These are phyloP conservation scores for Physaria fendleri DNA, from an alignment of 345 rosid genomes.

Conservation along the genomic window DNA sequence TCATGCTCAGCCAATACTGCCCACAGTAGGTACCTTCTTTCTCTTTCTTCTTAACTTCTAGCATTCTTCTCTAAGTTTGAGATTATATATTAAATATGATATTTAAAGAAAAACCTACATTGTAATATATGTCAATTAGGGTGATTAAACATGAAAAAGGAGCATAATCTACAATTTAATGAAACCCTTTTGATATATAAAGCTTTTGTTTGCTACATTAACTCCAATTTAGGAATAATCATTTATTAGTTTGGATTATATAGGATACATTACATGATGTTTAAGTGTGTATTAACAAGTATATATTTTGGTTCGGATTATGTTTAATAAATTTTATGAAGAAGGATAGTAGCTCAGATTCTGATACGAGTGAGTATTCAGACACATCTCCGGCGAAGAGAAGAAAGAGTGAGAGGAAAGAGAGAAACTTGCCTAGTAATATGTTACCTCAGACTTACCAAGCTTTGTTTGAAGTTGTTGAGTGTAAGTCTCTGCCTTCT, in stretches of 20 bases:
- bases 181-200: neutral
- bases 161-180: neutral
- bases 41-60: constrained; percentile 22
- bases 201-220: neutral
- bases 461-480: constrained; percentile 61
- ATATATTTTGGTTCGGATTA: neutral
- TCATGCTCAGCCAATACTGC: constrained; percentile 32
- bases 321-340: constrained; percentile 14
- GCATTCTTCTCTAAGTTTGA: constrained; percentile 6
- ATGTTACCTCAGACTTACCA: constrained; percentile 64
- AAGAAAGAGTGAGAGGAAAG: too few species aligned
- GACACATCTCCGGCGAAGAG: constrained; percentile 69
- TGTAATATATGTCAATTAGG: neutral
- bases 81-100: neutral
- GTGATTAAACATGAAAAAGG: neutral
- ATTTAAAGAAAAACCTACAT: constrained; percentile 6
- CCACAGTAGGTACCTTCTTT: constrained; percentile 57
- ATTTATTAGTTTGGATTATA: neutral
- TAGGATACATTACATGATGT: neutral
- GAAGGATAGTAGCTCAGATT: constrained; percentile 61
- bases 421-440: constrained; percentile 67
- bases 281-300: constrained; percentile 4
- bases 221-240: neutral
- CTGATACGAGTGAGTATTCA: constrained; percentile 71
- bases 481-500: constrained; percentile 38